Evolutionary conservation across 805 yeast genomes (phyloP).

Genomic region (Kuraishia hungarica): DNA sequence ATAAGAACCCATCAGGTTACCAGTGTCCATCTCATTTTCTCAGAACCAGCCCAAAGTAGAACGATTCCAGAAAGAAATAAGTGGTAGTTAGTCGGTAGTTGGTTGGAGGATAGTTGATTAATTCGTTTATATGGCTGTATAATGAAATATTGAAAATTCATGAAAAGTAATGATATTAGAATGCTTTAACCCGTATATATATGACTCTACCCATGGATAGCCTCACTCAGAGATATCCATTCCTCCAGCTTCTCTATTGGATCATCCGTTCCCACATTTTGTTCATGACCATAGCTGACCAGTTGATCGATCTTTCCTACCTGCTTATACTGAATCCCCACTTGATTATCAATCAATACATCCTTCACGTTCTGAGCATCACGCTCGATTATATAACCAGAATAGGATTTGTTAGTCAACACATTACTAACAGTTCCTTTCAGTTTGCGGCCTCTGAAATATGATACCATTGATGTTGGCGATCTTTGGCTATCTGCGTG

Average conservation of each 20-base stretch:
- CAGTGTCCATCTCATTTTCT: conserved; percentile 85
- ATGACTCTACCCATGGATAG: conserved; percentile 8
- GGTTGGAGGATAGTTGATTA: not conserved
- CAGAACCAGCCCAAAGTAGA: conserved; percentile 32
- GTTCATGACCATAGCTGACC: conserved; percentile 14
- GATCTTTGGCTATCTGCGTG: no score
- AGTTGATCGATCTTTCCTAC: conserved; percentile 7
- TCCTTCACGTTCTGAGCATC: conserved; percentile 3
- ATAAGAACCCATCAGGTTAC: conserved; percentile 77
- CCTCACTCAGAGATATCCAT: conserved; percentile 11
- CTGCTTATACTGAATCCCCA: conserved; percentile 5
- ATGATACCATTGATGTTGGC: conserved; percentile 5
- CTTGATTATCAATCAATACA: conserved; percentile 4
- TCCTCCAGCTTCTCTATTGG: conserved; percentile 11
- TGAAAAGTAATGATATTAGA: not conserved
- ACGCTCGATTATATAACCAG: conserved; percentile 6
- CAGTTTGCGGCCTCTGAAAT: conserved; percentile 14
- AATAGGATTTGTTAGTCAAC: conserved; percentile 3
- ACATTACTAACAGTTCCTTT: conserved; percentile 9
- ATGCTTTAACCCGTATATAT: not conserved
- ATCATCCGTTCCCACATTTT: conserved; percentile 11
- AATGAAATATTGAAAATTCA: not conserved
- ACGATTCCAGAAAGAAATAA: no score
- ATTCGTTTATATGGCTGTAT: not conserved
- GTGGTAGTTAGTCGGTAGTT: no score